Conservation (phyloP, 179 eudicot genomes). For the Corrigiola litoralis region DNA sequence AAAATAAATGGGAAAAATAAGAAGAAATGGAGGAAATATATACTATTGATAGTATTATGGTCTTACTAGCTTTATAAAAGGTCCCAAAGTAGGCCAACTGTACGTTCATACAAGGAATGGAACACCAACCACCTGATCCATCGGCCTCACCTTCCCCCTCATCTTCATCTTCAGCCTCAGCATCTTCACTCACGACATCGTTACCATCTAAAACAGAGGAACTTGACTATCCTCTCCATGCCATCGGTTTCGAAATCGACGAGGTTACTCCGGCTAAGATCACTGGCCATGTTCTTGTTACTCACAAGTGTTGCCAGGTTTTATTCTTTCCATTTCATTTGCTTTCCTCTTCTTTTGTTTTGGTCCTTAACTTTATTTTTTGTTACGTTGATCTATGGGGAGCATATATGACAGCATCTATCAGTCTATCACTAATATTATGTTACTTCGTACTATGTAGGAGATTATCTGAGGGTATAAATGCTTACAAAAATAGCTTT, state of each 20-base stretch:
- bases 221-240: conserved; percentile 45
- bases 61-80: too few relatives aligned
- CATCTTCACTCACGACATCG: conserved; percentile 16
- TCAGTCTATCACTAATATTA: too few relatives aligned
- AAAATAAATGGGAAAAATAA: too few relatives aligned
- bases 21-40: too few relatives aligned
- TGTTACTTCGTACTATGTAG: too few relatives aligned
- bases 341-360: too few relatives aligned
- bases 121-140: conserved; percentile 6
- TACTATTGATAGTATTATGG: too few relatives aligned
- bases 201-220: conserved; percentile 26
- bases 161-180: neutral
- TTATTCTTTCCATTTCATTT: neutral
- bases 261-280: conserved; percentile 43
- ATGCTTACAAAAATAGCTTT: too few relatives aligned
- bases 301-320: conserved; percentile 56
- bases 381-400: neutral
- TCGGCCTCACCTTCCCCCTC: conserved; percentile 1
- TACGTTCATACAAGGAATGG: conserved; percentile 6
- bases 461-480: too few relatives aligned
- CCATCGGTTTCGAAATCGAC: conserved; percentile 51
- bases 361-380: neutral
- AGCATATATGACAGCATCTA: too few relatives aligned
- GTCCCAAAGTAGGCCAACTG: neutral
- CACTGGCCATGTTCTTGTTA: conserved; percentile 48